These are phyloP conservation scores for Xerocomus nothofagi DNA, from an alignment of 1,284 basidiomycete species.

Conservation along the genomic window DNA sequence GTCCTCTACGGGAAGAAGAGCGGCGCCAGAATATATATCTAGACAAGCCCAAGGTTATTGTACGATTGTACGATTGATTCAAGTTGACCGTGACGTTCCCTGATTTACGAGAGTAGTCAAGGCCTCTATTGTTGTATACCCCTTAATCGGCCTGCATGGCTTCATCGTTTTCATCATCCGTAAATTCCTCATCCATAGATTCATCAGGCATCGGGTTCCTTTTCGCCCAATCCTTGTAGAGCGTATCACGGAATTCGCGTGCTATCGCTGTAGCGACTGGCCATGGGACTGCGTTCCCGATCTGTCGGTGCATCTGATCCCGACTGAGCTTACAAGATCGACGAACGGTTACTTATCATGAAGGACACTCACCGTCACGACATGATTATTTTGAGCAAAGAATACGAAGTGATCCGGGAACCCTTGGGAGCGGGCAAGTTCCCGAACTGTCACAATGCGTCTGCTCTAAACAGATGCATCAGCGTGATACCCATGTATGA, in stretches of 20 bases:
- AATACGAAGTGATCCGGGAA: conserved; percentile 73
- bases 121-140: background rate
- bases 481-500: conserved; percentile 1
- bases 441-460: conserved; percentile 67
- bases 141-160: conserved; percentile 33
- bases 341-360: background rate
- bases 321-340: conserved; percentile 2
- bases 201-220: conserved; percentile 13
- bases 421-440: conserved; percentile 73
- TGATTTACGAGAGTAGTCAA: background rate
- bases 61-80: background rate
- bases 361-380: conserved; percentile 54
- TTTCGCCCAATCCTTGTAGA: conserved; percentile 51
- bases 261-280: conserved; percentile 63
- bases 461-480: conserved; percentile 44
- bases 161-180: conserved; percentile 14
- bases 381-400: conserved; percentile 46
- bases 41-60: background rate
- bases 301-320: conserved; percentile 68
- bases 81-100: background rate
- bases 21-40: background rate
- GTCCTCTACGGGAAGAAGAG: background rate
- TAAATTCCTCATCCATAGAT: conserved; percentile 7
- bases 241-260: conserved; percentile 50
- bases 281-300: conserved; percentile 75